phyloP scores from a whole-genome alignment of 176 grass and related monocot species.

The Urochloa ruziziensis region DNA sequence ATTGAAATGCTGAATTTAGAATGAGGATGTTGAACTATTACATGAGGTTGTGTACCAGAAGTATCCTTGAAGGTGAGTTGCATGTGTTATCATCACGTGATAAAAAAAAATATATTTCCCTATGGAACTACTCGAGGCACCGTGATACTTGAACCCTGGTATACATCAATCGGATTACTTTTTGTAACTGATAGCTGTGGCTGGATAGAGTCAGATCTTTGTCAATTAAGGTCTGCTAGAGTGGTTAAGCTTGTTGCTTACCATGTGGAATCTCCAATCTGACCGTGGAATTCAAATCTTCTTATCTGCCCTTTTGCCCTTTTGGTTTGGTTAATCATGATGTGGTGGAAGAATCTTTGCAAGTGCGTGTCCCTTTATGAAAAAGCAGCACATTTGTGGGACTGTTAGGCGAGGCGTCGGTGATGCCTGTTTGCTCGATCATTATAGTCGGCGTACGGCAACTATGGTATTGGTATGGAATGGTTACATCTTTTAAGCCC shows the following conservation, averaged over 20 bases:
- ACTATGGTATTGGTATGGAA: background rate
- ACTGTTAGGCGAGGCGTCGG: background rate
- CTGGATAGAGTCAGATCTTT: constrained; percentile 7
- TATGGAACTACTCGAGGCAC: constrained; percentile 13
- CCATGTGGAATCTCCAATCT: constrained; percentile 12
- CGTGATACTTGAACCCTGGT: constrained; percentile 16
- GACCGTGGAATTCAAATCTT: background rate
- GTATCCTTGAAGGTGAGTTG: constrained; percentile 36
- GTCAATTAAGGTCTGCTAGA: constrained; percentile 16
- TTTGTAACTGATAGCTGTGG: background rate
- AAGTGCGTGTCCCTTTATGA: constrained; percentile 23
- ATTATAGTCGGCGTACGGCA: background rate
- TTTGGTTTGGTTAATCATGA: constrained; percentile 22
- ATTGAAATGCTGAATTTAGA: constrained; percentile 3
- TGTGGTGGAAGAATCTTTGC: constrained; percentile 23
- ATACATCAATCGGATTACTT: background rate
- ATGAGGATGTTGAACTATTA: constrained; percentile 17
- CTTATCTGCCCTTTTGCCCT: background rate
- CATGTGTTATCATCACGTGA: background rate
- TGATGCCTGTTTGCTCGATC: constrained; percentile 15
- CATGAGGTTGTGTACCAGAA: constrained; percentile 25
- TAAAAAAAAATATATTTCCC: background rate
- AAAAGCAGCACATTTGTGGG: constrained; percentile 3
- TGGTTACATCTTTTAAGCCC: background rate
- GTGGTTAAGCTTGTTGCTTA: constrained; percentile 4